phyloP scores from a whole-genome alignment of 495 filamentous ascomycete species.

The Xylaria cubensis region DNA sequence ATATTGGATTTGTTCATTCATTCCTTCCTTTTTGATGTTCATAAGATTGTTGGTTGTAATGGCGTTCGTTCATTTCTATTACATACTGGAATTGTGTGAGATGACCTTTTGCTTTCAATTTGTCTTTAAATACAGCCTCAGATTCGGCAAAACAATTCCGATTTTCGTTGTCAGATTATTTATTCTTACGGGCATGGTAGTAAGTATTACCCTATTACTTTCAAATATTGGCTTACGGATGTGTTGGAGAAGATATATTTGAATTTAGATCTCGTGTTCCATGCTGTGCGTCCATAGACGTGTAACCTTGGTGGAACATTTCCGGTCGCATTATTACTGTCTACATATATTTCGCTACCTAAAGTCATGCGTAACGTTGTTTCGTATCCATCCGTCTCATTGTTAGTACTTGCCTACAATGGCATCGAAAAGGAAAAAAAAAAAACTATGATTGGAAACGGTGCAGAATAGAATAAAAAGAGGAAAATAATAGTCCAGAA shows the following conservation, averaged over 20 bases:
- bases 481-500: background rate
- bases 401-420: background rate
- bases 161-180: background rate
- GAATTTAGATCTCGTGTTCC: too few relatives aligned
- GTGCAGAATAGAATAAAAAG: background rate
- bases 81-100: background rate
- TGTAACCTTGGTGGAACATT: background rate
- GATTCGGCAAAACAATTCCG: background rate
- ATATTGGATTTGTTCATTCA: background rate
- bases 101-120: background rate
- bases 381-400: background rate
- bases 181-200: background rate
- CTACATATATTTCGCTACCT: background rate
- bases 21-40: too few relatives aligned
- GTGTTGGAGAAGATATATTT: background rate
- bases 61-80: background rate
- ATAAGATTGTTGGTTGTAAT: too few relatives aligned
- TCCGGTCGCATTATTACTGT: background rate
- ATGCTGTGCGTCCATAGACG: background rate
- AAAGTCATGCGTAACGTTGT: background rate
- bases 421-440: background rate
- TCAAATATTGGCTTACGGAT: background rate
- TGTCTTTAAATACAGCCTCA: background rate
- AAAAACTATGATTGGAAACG: too few relatives aligned
- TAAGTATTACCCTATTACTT: background rate